These are phyloP conservation scores for Rubia balearica DNA, from an alignment of 305 asterid genomes.

Conservation along the genomic window DNA sequence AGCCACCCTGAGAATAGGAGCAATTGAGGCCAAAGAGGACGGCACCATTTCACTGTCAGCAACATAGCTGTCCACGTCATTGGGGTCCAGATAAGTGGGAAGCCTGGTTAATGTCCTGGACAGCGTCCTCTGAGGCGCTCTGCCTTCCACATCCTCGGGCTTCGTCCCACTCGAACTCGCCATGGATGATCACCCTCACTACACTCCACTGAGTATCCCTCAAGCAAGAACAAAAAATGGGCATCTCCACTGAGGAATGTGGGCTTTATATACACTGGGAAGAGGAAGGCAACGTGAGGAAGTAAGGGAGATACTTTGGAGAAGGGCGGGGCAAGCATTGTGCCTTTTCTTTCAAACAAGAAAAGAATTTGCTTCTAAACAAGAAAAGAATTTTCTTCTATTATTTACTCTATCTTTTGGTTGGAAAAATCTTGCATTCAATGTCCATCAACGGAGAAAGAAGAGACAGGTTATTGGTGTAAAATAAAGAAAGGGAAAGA, in stretches of 20 bases:
- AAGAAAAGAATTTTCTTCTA: constrained; percentile 54
- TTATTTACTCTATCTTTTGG: not conserved
- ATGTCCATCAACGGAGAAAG: not conserved
- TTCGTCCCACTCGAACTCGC: constrained; percentile 94
- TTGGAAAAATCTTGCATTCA: not conserved
- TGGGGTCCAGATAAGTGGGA: constrained; percentile 57
- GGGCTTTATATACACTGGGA: constrained; percentile 22
- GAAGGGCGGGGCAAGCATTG: constrained; percentile 43
- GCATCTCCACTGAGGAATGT: constrained; percentile 18
- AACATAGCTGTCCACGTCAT: constrained; percentile 46
- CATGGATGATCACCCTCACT: constrained; percentile 29
- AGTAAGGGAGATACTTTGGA: constrained; percentile 46
- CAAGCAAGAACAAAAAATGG: constrained; percentile 28
- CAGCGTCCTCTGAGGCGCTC: constrained; percentile 48
- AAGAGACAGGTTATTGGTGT: not conserved
- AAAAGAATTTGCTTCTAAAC: constrained; percentile 37
- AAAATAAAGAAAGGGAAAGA: not conserved
- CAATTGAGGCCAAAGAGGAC: constrained; percentile 71
- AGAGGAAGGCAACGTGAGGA: constrained; percentile 10
- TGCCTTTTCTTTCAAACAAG: constrained; percentile 23
- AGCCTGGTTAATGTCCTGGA: constrained; percentile 54
- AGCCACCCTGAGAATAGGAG: constrained; percentile 93
- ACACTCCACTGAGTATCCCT: not conserved
- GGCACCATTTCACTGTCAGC: constrained; percentile 94
- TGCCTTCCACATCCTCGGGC: constrained; percentile 24